Conservation (phyloP, 306 rosid species). For the Corylus heterophylla region DNA sequence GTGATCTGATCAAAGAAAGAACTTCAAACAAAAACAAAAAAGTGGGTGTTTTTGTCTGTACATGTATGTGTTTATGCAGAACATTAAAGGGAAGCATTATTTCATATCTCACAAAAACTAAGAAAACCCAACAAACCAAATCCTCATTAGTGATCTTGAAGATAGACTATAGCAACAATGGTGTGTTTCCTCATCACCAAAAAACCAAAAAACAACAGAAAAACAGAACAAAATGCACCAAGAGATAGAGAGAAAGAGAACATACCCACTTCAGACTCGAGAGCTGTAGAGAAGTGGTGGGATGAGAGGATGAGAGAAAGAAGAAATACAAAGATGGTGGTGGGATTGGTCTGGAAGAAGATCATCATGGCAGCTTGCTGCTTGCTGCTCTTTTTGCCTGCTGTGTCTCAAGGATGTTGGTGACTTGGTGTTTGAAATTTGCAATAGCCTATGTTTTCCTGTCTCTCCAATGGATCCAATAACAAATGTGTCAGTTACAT, state of each 20-base stretch:
- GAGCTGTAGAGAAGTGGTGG: constrained; percentile 31
- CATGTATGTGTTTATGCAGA: not conserved
- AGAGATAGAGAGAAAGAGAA: constrained; percentile 1
- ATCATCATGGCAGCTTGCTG: not conserved
- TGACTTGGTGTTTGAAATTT: not conserved
- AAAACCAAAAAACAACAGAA: not conserved
- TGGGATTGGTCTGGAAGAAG: constrained; percentile 12
- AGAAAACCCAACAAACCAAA: not conserved
- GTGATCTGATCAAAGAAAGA: not conserved
- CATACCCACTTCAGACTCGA: constrained; percentile 52
- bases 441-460: not conserved
- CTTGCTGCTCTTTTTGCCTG: not conserved
- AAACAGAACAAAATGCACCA: not conserved
- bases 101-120: not conserved
- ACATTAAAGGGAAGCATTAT: too few relatives aligned
- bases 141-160: not conserved
- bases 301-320: constrained; percentile 28
- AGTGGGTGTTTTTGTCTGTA: not conserved
- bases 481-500: too few relatives aligned
- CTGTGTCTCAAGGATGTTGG: not conserved
- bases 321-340: constrained; percentile 25
- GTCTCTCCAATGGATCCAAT: not conserved
- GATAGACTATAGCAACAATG: not conserved
- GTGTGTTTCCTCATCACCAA: not conserved
- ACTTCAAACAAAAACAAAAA: not conserved